A percentile compares a stretch with the other conserved stretches of the same genome.
Conservation (phyloP, 2,329 filamentous ascomycete species). For the Penicillium vulpinum region DNA sequence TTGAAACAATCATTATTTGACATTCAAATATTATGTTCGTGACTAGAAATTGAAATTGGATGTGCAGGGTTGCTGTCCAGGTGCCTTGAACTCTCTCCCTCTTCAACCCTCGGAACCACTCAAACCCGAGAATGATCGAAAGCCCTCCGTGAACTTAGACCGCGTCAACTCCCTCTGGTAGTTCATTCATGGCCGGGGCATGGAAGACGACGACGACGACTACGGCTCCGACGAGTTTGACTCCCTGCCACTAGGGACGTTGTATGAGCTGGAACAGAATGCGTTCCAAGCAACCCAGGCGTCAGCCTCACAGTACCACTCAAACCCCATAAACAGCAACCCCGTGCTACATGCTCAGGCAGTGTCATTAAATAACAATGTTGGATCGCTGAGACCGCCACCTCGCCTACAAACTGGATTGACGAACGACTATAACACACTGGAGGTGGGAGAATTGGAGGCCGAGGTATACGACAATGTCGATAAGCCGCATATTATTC, state of each 20-base stretch:
- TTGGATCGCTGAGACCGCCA: conserved; percentile 28
- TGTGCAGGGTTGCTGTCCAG: neutral
- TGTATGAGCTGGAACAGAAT: conserved; percentile 48
- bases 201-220: conserved; percentile 49
- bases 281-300: conserved; percentile 47
- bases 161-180: neutral
- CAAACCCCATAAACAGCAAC: conserved; percentile 10
- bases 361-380: conserved; percentile 7
- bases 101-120: neutral
- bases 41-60: conserved; percentile 1
- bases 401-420: conserved; percentile 36
- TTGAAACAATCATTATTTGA: neutral
- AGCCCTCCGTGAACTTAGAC: neutral
- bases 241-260: conserved; percentile 43
- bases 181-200: conserved; percentile 44
- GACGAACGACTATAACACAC: conserved; percentile 43
- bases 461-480: conserved; percentile 45
- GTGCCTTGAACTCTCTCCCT: neutral
- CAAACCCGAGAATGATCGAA: neutral
- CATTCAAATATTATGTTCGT: neutral
- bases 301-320: conserved; percentile 24
- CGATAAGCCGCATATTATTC: conserved; percentile 12
- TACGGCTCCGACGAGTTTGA: conserved; percentile 52
- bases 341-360: conserved; percentile 8
- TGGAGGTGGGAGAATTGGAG: conserved; percentile 47